Evolutionary conservation across 805 yeast species (phyloP).

Genomic region (Cyberlindnera nakhonratchasimensis): DNA sequence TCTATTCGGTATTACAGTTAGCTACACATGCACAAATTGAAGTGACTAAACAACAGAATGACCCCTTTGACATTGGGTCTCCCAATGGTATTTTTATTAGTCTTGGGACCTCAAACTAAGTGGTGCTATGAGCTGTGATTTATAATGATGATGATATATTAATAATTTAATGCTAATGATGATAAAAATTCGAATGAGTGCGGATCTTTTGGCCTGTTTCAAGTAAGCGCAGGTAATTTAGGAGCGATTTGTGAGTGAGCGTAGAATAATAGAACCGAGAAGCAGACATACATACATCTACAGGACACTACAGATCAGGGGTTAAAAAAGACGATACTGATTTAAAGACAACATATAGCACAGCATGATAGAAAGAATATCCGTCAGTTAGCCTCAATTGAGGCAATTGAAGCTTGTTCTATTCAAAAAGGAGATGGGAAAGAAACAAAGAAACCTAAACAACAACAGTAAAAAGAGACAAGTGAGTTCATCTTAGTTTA

Average conservation of each 20-base stretch:
- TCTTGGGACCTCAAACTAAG: neutral
- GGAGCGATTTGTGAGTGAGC: too few relatives aligned
- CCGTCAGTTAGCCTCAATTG: too few relatives aligned
- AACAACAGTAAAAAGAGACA: neutral
- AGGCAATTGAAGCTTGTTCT: neutral
- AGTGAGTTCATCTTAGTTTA: too few relatives aligned
- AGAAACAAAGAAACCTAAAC: neutral
- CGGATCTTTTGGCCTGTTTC: neutral
- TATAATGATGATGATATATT: too few relatives aligned
- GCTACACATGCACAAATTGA: conserved; percentile 21
- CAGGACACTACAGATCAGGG: neutral
- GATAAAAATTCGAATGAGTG: neutral
- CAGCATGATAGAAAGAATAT: neutral
- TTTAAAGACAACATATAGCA: neutral
- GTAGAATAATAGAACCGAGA: neutral
- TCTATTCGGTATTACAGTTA: conserved; percentile 28
- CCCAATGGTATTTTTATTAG: conserved; percentile 13
- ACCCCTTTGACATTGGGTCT: conserved; percentile 9
- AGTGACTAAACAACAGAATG: too few relatives aligned
- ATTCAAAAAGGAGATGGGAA: neutral
- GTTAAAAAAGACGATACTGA: neutral
- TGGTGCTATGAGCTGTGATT: neutral
- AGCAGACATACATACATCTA: neutral
- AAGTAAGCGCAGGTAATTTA: too few relatives aligned
- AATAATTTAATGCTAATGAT: neutral